Evolutionary conservation across 2,329 filamentous ascomycete genomes (phyloP).

Genomic region (Ceratocystis ficicola): DNA sequence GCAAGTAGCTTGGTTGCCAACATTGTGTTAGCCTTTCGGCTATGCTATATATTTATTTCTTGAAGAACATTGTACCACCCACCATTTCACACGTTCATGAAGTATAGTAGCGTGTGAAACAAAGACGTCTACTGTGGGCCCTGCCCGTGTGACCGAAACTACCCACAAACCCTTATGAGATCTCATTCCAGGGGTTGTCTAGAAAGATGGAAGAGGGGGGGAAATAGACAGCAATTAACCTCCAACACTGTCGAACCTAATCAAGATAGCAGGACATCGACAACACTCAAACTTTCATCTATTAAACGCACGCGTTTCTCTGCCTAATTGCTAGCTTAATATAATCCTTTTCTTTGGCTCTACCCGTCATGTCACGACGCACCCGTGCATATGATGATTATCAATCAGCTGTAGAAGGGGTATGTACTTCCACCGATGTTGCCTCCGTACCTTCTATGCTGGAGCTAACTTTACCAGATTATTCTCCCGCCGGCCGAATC

Average conservation of each 20-base stretch:
- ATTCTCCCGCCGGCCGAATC: constrained; percentile 82
- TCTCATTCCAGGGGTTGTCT: neutral
- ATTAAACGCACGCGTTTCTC: no score
- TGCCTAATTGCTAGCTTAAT: no score
- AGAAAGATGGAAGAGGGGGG: neutral
- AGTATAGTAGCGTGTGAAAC: neutral
- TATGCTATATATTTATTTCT: neutral
- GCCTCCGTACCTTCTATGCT: constrained; percentile 23
- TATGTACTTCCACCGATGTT: constrained; percentile 23
- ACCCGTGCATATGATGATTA: constrained; percentile 38
- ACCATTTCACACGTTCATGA: neutral
- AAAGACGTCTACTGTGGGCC: neutral
- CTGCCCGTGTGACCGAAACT: neutral
- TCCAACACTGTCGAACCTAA: no score
- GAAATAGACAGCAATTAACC: neutral
- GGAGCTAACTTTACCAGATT: constrained; percentile 46
- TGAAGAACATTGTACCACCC: neutral
- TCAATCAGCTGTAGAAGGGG: constrained; percentile 36
- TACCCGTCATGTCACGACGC: constrained; percentile 34
- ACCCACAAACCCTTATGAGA: neutral
- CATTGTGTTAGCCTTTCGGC: neutral
- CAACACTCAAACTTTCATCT: neutral
- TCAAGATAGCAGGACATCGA: no score
- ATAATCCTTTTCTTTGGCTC: no score
- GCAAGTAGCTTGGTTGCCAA: neutral